Base-by-base conservation (phyloP, 176 grass and related monocot species). In the Panicum miliaceum region DNA sequence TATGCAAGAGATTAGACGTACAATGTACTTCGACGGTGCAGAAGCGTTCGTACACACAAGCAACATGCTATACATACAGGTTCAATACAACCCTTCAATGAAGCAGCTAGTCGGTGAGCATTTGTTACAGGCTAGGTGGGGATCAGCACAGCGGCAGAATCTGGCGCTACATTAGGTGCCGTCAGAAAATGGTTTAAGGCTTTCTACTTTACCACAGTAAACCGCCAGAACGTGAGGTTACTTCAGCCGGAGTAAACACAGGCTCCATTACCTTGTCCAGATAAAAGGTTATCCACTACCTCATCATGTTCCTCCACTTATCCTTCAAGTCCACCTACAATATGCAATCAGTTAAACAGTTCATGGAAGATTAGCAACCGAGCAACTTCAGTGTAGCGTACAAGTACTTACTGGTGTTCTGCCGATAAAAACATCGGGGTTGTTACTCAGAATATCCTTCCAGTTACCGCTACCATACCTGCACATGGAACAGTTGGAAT, bases 301-400 rank as follows among this genome's bases (percentile, higher is more conserved):
- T 85, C 35, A 38, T 91, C 91, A 97, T 94, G 64, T 97, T 97
- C 75, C 94, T 90, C 94, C 94, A 97, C 41, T 97, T 97, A 67
- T 97, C 94, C 83, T 97, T 97, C 82, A 97, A 79, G 64, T 97
- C 94, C 65, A 76, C 80, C 94, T 97, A 64, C 71, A 47, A 29
- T 37, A 73, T 45, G 23, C 35, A 41, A 36, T 18, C 52, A 10
- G 26, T 84, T 19, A 52, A 22, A 18, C 25, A 38, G 12, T n/a
- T 48, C 8, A 69, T 16, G 11, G 47, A 78, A 61, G 8, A 69
- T n/a, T 3, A 81, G 62, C 12, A 64, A 71, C 77, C 25, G 22
- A 73, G 5, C 6, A 45, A 73, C 12, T 71, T 54, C 13, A 57
- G 8, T 74, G 15, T 67, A 59, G 66, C 27, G 75, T 61, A 52